Conservation (phyloP, 176 grass and related monocot genomes). For the Coix lacrymajobi region DNA sequence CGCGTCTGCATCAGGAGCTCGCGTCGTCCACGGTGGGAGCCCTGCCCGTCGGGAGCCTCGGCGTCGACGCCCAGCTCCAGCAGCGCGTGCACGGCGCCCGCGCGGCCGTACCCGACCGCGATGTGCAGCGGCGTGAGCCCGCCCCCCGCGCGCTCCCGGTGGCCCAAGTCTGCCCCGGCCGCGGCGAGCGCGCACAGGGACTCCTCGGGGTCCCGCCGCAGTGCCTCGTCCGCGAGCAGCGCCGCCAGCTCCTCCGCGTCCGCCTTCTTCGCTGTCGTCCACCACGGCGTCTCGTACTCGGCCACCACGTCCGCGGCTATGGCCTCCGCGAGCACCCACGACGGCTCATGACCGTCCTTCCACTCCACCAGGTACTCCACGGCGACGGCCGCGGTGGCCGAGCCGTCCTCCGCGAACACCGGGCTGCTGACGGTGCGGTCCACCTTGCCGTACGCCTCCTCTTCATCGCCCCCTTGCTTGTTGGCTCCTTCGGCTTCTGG, state of each 20-base stretch:
- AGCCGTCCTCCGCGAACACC: too few species aligned
- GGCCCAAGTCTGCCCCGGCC: constrained; percentile 53
- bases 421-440: too few species aligned
- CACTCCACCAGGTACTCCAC: constrained; percentile 83
- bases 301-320: constrained; percentile 73
- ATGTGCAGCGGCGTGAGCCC: constrained; percentile 73
- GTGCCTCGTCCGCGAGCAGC: constrained; percentile 62
- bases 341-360: constrained; percentile 75
- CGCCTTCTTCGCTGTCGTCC: constrained; percentile 70
- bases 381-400: constrained; percentile 18
- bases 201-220: constrained; percentile 71
- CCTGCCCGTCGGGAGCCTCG: too few species aligned
- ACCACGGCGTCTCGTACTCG: constrained; percentile 83
- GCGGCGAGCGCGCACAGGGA: constrained; percentile 58
- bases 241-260: constrained; percentile 39
- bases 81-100: constrained; percentile 45
- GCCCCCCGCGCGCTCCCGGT: constrained; percentile 54
- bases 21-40: too few species aligned
- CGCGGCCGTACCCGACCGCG: constrained; percentile 59
- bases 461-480: too few species aligned
- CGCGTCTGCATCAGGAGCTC: too few species aligned
- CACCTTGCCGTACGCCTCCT: too few species aligned
- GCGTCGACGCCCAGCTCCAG: constrained; percentile 67
- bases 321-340: constrained; percentile 57
- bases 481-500: constrained; percentile 39